Evolutionary conservation across 169 alveolate genomes (phyloP), one percentile per base, ranked within the genome.

Genomic region (Plasmodium relictum): DNA sequence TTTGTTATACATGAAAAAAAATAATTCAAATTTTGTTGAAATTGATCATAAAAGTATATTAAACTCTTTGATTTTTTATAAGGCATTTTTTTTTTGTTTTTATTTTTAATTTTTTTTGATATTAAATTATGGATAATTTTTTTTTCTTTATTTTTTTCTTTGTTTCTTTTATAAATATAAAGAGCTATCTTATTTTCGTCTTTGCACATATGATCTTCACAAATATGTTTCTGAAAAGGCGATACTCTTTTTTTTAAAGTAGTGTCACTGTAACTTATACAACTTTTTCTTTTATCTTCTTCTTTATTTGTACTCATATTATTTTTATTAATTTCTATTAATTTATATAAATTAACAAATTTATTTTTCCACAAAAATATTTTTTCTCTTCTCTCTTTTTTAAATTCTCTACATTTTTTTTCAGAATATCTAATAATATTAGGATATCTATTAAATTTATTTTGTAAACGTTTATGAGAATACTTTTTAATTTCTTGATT

Each of bases 101-200:
- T 65, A 54, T 24, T 44, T 20, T 58, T 39, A 31, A 39, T 70
- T 58, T 58, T 66, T 68, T 80, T 80, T 14, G 80, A 68, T 50
- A 66, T 12, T 52, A 50, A n/a, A 39, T 37, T 58, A 26, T 50
- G 78, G 61, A 66, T 58, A 6, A 16, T 80, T 80, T 80, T 80
- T 68, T 42, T 80, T 9, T 26, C 69, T 44, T 58, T 66, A 37
- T 66, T 80, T 6, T 31, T 80, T 3, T 26, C 41, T 66, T 71
- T 80, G 20, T 68, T 50, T 3, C 83, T 56, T 56, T 52, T 39
- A 74, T 80, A 80, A 80, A 66, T 50, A n/a, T 80, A 80, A 9
- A 80, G 73, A 52, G 90, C 90, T 66, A 80, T 37, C 20, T 80
- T 80, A 45, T 80, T 26, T 7, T 66, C 80, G 37, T 80, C 90